These are phyloP conservation scores for Sugiyamaella neomexicana DNA, from an alignment of 1,139 yeast species.

Conservation along the genomic window DNA sequence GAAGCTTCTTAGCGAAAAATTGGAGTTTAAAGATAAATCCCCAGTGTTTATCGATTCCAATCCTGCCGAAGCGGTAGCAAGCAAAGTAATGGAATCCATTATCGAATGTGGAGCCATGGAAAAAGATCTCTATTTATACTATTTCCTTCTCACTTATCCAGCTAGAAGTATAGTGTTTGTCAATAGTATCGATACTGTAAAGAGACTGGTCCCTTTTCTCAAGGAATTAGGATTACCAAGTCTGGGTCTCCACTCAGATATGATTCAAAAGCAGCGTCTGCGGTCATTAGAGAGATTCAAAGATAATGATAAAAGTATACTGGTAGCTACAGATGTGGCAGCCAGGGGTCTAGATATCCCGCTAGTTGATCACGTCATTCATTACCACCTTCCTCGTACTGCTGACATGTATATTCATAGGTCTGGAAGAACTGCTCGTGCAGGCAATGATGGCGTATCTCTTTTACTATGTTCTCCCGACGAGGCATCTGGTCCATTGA, in stretches of 20 bases:
- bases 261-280: constrained; percentile 92
- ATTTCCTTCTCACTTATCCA: constrained; percentile 81
- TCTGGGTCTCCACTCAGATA: constrained; percentile 85
- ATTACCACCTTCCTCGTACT: constrained; percentile 90
- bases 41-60: constrained; percentile 78
- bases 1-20: constrained; percentile 40
- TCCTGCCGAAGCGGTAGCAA: constrained; percentile 79
- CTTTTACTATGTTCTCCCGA: constrained; percentile 91
- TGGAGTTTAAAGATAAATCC: constrained; percentile 39
- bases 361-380: constrained; percentile 88
- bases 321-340: constrained; percentile 96
- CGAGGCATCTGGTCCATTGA: constrained; percentile 82
- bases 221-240: constrained; percentile 69
- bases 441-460: constrained; percentile 90
- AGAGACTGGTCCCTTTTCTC: constrained; percentile 75
- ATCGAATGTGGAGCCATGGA: constrained; percentile 91
- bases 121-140: constrained; percentile 86
- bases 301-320: constrained; percentile 54
- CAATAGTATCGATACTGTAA: constrained; percentile 90
- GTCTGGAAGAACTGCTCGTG: constrained; percentile 98
- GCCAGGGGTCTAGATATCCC: constrained; percentile 98
- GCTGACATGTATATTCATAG: constrained; percentile 95
- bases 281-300: constrained; percentile 70
- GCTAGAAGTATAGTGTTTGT: constrained; percentile 91
- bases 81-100: constrained; percentile 76